Base-by-base conservation (phyloP, 2,329 filamentous ascomycete species). In the Paecilomyces niveus region DNA sequence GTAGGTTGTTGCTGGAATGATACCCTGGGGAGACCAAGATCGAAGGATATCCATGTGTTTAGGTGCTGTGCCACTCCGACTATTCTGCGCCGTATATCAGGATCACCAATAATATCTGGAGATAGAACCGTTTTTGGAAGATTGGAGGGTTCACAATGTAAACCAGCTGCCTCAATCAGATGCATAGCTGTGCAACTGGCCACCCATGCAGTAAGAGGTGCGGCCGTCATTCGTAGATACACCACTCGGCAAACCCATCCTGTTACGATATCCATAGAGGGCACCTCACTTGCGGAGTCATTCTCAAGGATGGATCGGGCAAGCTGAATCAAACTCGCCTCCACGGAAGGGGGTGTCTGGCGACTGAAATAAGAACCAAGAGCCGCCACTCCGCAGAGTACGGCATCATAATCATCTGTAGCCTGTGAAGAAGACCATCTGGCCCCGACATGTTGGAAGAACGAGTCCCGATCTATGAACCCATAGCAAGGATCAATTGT, bases 11-110 rank as follows among this genome's bases (percentile, higher is more conserved):
- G 79, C 76, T 78, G 76, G 0, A 83, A 71, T 60, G 76, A 59
- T 15, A 84, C 80, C 9, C 81, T 74, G 0, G 81, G 82, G 0
- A 81, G 77, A 1, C 83, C 83, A 56, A 84, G 78, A 57, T 85
- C 83, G 61, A 83, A 85, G 0, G 81, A 84, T 26, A 81, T 80
- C 82, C 83, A 85, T 11, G 79, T 80, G 62, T 85, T 85, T 7
- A 85, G 74, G 62, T 85, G 82, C 9, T 82, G 80, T 0, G 82
- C 79, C 49, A 85, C 76, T 56, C 80, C 76, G 64, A 82, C 70
- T 3, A 83, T 66, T 1, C 80, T 69, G 11, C 75, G 72, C 10
- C 75, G 72, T 8, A 72, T 68, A 31, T 82, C 79, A 7, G 64
- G 65, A 57, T 69, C 63, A 0, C 35, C 35, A 13, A 39, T n/a